Conservation (phyloP, 1,284 basidiomycete genomes). For the Ceratobasidium sp. region DNA sequence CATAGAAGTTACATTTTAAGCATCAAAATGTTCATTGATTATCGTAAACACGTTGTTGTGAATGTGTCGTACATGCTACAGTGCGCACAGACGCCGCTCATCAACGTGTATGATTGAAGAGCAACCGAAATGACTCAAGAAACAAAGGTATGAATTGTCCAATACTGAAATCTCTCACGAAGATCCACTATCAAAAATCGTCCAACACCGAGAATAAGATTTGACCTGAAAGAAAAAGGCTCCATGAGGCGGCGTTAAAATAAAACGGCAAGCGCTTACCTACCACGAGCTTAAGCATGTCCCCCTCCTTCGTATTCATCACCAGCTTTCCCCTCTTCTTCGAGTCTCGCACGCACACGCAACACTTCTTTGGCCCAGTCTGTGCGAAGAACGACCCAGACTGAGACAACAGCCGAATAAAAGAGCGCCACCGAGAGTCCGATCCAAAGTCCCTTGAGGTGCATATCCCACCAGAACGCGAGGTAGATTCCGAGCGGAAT, state of each 20-base stretch:
- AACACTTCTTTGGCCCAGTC: conserved; percentile 49
- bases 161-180: background rate
- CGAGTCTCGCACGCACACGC: conserved; percentile 44
- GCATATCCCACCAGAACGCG: conserved; percentile 46
- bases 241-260: background rate
- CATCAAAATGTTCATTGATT: background rate
- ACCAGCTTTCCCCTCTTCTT: conserved; percentile 27
- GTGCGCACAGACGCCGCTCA: background rate
- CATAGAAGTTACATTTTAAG: background rate
- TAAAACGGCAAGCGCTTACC: background rate
- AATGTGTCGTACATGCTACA: background rate
- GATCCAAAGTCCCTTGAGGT: conserved; percentile 49
- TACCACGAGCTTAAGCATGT: background rate
- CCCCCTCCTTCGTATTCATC: background rate
- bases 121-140: background rate
- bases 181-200: background rate
- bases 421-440: conserved; percentile 46
- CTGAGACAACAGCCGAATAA: conserved; percentile 43
- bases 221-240: too few species aligned
- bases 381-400: conserved; percentile 43
- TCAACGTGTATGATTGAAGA: background rate
- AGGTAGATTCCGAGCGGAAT: conserved; percentile 48
- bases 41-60: conserved; percentile 9
- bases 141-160: background rate
- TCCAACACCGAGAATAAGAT: background rate